phyloP scores from a whole-genome alignment of 1,284 basidiomycete species.

The Trichosporon ovoides region DNA sequence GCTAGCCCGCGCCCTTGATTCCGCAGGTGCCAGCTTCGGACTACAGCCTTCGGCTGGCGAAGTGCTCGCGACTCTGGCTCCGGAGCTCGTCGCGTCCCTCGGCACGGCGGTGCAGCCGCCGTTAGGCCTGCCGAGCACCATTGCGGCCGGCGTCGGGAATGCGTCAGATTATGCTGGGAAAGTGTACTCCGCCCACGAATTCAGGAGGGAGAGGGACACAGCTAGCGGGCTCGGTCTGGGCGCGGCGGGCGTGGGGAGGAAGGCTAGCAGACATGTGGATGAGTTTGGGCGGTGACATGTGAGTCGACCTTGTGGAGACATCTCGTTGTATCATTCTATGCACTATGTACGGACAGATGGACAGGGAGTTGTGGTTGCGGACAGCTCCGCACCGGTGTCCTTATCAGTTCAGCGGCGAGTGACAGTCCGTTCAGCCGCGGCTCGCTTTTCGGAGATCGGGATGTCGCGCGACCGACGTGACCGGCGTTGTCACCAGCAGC shows the following conservation, averaged over 20 bases:
- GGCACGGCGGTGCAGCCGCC: constrained; percentile 12
- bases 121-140: constrained; percentile 14
- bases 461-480: too few species aligned
- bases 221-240: constrained; percentile 18
- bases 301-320: too few species aligned
- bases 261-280: constrained; percentile 22
- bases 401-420: too few species aligned
- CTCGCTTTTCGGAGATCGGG: too few species aligned
- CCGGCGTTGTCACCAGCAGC: too few species aligned
- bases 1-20: constrained; percentile 9
- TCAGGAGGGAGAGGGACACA: constrained; percentile 19
- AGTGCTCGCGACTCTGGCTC: constrained; percentile 14
- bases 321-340: too few species aligned
- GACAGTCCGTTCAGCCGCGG: too few species aligned
- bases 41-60: constrained; percentile 9
- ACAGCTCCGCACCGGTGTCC: too few species aligned
- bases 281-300: constrained; percentile 18
- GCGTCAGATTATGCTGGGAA: constrained; percentile 22
- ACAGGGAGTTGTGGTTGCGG: too few species aligned
- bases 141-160: constrained; percentile 5
- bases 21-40: background rate
- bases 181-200: constrained; percentile 26
- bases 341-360: too few species aligned
- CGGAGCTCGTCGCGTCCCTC: constrained; percentile 12
- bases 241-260: constrained; percentile 15